phyloP scores from a whole-genome alignment of 441 rosid genomes.

The Adansonia madagascariensis region DNA sequence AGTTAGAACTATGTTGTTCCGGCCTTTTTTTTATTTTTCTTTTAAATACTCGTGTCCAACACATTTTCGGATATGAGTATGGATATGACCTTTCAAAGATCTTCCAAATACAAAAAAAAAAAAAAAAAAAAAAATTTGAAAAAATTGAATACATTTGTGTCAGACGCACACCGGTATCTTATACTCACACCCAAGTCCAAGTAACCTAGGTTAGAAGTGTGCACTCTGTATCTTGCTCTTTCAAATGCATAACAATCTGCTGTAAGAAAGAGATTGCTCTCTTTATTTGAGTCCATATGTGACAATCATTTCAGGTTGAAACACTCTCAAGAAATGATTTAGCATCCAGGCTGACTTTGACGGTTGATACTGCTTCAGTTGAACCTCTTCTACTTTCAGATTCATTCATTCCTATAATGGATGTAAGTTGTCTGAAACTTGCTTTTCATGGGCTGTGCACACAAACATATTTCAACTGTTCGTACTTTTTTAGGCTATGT shows the following conservation, averaged over 20 bases:
- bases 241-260: not conserved
- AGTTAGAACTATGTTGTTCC: too few relatives aligned
- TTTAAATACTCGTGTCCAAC: too few relatives aligned
- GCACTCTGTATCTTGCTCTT: slow-evolving; percentile 7
- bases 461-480: not conserved
- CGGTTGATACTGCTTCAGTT: slow-evolving; percentile 79
- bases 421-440: slow-evolving; percentile 58
- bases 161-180: too few relatives aligned
- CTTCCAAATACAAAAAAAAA: too few relatives aligned
- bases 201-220: not conserved
- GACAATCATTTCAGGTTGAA: slow-evolving; percentile 66
- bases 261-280: slow-evolving; percentile 15
- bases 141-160: too few relatives aligned
- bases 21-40: too few relatives aligned
- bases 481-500: not conserved
- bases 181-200: too few relatives aligned
- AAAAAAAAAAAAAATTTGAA: too few relatives aligned
- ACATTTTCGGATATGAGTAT: too few relatives aligned
- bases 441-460: slow-evolving; percentile 6
- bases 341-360: slow-evolving; percentile 90
- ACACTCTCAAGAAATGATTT: slow-evolving; percentile 87
- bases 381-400: slow-evolving; percentile 84
- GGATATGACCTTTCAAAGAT: too few relatives aligned
- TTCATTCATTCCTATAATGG: slow-evolving; percentile 86
- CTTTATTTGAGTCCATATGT: slow-evolving; percentile 24